Conservation (phyloP, 129 eudicot species). For the Centaurea solstitialis region DNA sequence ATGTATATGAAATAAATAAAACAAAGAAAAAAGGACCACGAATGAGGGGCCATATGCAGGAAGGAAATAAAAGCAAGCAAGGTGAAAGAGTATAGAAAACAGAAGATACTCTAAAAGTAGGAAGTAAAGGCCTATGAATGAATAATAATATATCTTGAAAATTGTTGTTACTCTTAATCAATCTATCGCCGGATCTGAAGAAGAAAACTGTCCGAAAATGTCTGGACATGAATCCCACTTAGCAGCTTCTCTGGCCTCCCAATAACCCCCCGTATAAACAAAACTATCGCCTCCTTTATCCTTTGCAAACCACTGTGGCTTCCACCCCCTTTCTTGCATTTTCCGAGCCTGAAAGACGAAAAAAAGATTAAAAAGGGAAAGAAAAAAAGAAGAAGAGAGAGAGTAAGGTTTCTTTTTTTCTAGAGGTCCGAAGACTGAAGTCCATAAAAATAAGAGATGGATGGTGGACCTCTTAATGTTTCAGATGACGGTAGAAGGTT, state of each 20-base stretch:
- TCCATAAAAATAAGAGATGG: too few relatives aligned
- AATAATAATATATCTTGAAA: conserved; percentile 6
- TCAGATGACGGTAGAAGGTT: too few relatives aligned
- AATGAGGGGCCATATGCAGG: conserved; percentile 21
- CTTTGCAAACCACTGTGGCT: conserved; percentile 89
- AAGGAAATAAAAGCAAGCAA: conserved; percentile 11
- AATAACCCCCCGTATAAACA: conserved; percentile 84
- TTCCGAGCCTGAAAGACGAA: conserved; percentile 65
- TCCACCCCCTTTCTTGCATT: conserved; percentile 99
- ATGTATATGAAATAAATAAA: neutral
- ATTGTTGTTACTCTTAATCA: conserved; percentile 30
- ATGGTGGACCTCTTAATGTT: too few relatives aligned
- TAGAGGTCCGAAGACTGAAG: too few relatives aligned
- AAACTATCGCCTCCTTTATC: conserved; percentile 64
- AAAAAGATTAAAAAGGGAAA: too few relatives aligned
- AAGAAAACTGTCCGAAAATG: conserved; percentile 75
- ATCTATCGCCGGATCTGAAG: conserved; percentile 58
- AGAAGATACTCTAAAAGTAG: conserved; percentile 10
- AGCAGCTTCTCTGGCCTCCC: conserved; percentile 89
- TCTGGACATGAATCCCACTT: conserved; percentile 91
- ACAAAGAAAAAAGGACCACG: conserved; percentile 18
- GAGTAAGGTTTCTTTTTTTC: too few relatives aligned
- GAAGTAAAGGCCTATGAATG: conserved; percentile 9
- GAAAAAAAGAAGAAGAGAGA: too few relatives aligned
- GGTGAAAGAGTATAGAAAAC: conserved; percentile 8